A percentile compares a stretch with the other conserved stretches of the same genome.
Conservation (phyloP, 768 basidiomycete genomes). For the Lactifluus rugatus region DNA sequence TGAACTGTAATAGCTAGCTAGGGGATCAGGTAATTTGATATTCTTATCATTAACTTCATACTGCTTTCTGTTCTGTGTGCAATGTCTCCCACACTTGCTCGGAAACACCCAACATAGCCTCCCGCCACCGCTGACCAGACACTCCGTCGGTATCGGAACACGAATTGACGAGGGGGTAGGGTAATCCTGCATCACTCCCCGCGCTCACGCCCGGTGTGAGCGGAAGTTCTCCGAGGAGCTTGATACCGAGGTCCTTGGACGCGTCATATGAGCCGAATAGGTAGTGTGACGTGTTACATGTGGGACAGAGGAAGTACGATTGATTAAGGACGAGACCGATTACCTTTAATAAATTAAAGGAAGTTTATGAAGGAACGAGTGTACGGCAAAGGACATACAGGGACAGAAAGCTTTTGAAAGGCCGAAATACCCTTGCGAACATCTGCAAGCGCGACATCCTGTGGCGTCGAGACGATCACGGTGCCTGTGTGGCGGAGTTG, state of each 20-base stretch:
- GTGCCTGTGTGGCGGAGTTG: conserved; percentile 44
- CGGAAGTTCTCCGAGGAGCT: conserved; percentile 73
- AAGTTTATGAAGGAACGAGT: background rate
- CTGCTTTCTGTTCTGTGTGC: background rate
- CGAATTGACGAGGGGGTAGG: conserved; percentile 32
- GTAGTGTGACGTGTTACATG: conserved; percentile 53
- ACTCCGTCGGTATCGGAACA: conserved; percentile 6
- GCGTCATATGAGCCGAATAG: conserved; percentile 61
- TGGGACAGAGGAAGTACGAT: conserved; percentile 70
- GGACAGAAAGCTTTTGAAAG: conserved; percentile 82
- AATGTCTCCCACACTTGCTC: conserved; percentile 25
- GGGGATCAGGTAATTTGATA: background rate
- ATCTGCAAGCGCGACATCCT: conserved; percentile 87
- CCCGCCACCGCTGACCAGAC: conserved; percentile 19
- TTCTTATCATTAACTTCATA: background rate
- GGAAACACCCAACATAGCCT: conserved; percentile 26
- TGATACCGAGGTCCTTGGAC: conserved; percentile 45
- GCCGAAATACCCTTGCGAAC: conserved; percentile 88
- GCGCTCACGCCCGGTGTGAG: conserved; percentile 65
- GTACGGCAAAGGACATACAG: conserved; percentile 40
- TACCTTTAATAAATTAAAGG: conserved; percentile 40
- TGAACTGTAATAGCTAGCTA: background rate
- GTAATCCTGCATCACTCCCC: conserved; percentile 60
- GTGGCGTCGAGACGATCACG: conserved; percentile 91
- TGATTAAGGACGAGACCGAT: conserved; percentile 83